Evolutionary conservation across 1,139 yeast species (phyloP), one percentile per base, ranked within the genome.

Genomic region (Yamadazyma mexicana): DNA sequence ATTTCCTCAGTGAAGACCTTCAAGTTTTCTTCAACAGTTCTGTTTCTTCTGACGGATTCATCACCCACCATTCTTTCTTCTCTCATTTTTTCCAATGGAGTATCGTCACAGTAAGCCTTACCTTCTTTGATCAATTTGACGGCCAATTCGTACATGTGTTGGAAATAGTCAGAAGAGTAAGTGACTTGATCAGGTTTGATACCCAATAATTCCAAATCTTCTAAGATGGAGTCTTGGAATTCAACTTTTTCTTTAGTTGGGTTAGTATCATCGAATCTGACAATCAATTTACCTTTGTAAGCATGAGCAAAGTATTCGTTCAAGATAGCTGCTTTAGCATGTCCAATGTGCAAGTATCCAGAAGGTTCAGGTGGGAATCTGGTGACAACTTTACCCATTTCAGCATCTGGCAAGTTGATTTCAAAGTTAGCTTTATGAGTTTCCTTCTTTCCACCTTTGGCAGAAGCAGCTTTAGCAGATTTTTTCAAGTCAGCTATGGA

Each of bases 51-150:
- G 37, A 78, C 82, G 40, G 95, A 84, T 41, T 91, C 83, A 54
- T 87, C 84, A 62, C 98, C 98, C 47, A 88, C 96, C 87, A 87
- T 87, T 76, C 98, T 87, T 75, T 92, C 94, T 60, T 89, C 96
- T 73, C 98, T 86, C 98, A 92, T 92, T 62, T 78, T 75, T 58
- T 91, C 98, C 56, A 82, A 79, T 42, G 89, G 87, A 35, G 98
- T 92, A 59, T 92, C 97, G 61, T 92, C 98, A 74, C 95, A 87
- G 71, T 92, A 92, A 35, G 98, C 98, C 54, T 87, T 83, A 46
- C 97, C 98, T 41, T 87, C 95, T 67, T 87, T 86, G 72, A 92
- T 91, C 81, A 91, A 64, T 59, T 86, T 69, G 42, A 88, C 62
- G 44, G 95, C 94, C 48, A 80, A 73, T 34, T 88, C 92, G 64